A percentile compares a stretch with the other conserved stretches of the same genome.
phyloP scores from a whole-genome alignment of 345 rosid species.

The Hypericum perforatum region DNA sequence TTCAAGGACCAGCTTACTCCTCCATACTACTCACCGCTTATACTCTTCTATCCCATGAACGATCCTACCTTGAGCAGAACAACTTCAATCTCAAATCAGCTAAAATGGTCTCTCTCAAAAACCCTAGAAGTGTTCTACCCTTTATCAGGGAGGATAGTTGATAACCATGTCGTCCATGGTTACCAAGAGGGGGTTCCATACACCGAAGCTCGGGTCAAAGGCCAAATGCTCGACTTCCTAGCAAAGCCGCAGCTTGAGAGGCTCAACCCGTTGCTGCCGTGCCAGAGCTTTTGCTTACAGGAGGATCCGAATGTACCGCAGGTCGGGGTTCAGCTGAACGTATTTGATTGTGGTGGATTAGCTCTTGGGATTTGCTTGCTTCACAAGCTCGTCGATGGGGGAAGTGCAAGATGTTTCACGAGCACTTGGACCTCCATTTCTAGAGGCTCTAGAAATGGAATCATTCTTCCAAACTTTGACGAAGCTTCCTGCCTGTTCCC shows the following conservation, averaged over 20 bases:
- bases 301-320: background rate
- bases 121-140: background rate
- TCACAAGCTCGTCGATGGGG: slow-evolving; percentile 11
- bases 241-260: background rate
- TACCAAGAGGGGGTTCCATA: slow-evolving; percentile 6
- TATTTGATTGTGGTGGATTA: slow-evolving; percentile 12
- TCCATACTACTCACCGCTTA: background rate
- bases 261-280: slow-evolving; percentile 11
- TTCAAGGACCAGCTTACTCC: background rate
- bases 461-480: background rate
- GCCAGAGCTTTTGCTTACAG: background rate
- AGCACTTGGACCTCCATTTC: slow-evolving; percentile 8
- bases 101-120: background rate
- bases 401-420: slow-evolving; percentile 1
- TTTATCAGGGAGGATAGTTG: background rate
- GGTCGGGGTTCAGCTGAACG: slow-evolving; percentile 10
- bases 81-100: background rate
- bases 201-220: background rate
- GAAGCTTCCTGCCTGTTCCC: slow-evolving; percentile 2
- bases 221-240: slow-evolving; percentile 2
- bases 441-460: background rate
- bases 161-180: background rate
- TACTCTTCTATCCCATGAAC: background rate
- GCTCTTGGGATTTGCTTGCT: slow-evolving; percentile 7
- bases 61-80: background rate